Conservation (phyloP, 768 basidiomycete genomes). For the Cyclocybe aegerita region DNA sequence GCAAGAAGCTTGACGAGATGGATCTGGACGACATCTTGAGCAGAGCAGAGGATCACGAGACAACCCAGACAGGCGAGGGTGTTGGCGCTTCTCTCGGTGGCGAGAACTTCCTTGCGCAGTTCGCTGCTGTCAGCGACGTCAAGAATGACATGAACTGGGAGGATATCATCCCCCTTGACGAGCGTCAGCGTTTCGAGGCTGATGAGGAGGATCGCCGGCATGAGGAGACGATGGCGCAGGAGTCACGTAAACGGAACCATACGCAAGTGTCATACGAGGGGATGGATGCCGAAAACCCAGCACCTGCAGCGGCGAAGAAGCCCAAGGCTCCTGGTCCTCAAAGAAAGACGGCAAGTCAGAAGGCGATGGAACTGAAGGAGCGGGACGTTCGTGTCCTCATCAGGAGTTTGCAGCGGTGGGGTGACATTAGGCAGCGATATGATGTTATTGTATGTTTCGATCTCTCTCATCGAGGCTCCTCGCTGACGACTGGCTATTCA, state of each 20-base stretch:
- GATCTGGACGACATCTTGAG: constrained; percentile 98
- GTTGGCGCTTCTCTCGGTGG: constrained; percentile 91
- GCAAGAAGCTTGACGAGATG: constrained; percentile 97
- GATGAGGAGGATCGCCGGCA: constrained; percentile 77
- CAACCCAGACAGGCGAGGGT: constrained; percentile 78
- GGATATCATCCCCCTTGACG: constrained; percentile 95
- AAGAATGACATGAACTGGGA: constrained; percentile 99
- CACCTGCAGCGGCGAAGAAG: constrained; percentile 66
- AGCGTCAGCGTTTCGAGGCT: constrained; percentile 79
- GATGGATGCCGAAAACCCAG: constrained; percentile 84
- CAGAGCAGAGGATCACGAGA: constrained; percentile 96
- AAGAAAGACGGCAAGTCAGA: constrained; percentile 90
- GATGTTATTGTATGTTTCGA: constrained; percentile 78
- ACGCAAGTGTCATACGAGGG: constrained; percentile 90
- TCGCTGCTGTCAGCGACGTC: constrained; percentile 95
- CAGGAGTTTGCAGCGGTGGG: constrained; percentile 95
- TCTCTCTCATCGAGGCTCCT: constrained; percentile 4
- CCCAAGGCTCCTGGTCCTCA: constrained; percentile 69
- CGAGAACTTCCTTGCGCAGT: constrained; percentile 92
- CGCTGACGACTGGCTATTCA: neutral
- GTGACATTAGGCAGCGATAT: constrained; percentile 93
- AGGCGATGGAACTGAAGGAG: constrained; percentile 96
- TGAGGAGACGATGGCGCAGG: constrained; percentile 68
- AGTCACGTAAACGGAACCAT: constrained; percentile 79
- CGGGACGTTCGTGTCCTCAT: constrained; percentile 95